Base-by-base conservation (phyloP, 2,329 filamentous ascomycete genomes). In the Botrytis byssoidea region DNA sequence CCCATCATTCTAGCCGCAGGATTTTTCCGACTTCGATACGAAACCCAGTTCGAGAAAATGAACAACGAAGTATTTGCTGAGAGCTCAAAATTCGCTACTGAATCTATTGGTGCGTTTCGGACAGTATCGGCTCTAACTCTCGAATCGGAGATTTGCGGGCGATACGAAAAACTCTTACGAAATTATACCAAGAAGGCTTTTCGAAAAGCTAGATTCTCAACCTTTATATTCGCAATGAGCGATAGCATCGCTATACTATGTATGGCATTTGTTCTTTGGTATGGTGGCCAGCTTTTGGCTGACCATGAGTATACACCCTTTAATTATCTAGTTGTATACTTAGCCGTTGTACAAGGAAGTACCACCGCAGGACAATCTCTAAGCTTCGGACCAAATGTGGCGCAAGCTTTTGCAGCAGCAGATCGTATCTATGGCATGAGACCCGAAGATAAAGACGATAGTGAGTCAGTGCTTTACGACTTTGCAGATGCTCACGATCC, bases 41-140 rank as follows among this genome's bases (percentile, higher is more conserved):
- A 89, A 78, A 81, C 84, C 20, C 84, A 87, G 73, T 88, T 90
- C 68, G 88, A 90, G 68, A 82, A 84, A 64, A 84, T 87, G 81
- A 90, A 89, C 73, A 85, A 86, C 3, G 83, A 83, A 12, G 86
- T 90, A 0, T 91, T 90, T 78, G 85, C 85, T 7, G 86, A 88
- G 67, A 90, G 88, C 75, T 88, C 89, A 1, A 86, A 90, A 75
- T 91, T 91, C 75, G 89, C 88, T 3, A 85, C 88, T 0, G 90
- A 92, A 79, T 86, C 88, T 20, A 88, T 91, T 8, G 85, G 86
- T 2, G 89, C 89, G 0, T 89, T 90, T 75, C 84, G 89, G n/a
- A 91, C 90, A 0, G 89, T 91, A 1, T 84, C 88, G 0, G 85
- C 88, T 8, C 81, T 92, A n/a, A 89, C 88, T 2, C 86, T 92